Percentiles rank a stretch among this genome's conserved stretches.
phyloP scores from a whole-genome alignment of 352 stramenopile species.

The Phytophthora sp. region DNA sequence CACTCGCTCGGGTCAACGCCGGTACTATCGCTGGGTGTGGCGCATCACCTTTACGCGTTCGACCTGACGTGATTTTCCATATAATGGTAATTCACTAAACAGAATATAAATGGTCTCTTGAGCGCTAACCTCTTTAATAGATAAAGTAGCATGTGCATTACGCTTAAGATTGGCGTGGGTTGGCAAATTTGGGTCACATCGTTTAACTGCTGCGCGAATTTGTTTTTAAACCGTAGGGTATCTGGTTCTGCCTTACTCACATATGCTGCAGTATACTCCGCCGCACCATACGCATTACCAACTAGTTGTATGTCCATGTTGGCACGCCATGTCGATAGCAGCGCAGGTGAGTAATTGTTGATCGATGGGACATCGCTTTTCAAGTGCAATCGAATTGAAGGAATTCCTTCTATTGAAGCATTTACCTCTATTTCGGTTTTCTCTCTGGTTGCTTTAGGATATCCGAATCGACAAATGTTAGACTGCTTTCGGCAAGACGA shows the following conservation, averaged over 20 bases:
- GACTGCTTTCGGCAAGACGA: constrained; percentile 2
- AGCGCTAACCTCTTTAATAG: neutral
- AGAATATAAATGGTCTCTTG: constrained; percentile 3
- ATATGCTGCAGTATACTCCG: no score
- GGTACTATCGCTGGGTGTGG: neutral
- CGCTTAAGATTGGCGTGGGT: neutral
- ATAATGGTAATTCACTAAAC: neutral
- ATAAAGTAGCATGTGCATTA: neutral
- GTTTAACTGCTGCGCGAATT: constrained; percentile 15
- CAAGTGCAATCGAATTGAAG: neutral
- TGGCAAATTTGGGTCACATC: constrained; percentile 6
- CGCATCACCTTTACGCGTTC: neutral
- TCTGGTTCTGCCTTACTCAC: no score
- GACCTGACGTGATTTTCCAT: constrained; percentile 1
- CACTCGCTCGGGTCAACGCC: neutral
- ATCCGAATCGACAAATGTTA: constrained; percentile 10
- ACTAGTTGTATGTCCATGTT: constrained; percentile 36
- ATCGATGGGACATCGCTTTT: constrained; percentile 1
- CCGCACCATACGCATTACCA: no score
- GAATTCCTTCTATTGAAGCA: neutral
- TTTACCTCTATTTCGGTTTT: neutral
- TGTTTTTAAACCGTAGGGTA: no score
- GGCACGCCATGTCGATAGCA: constrained; percentile 8
- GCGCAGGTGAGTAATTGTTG: constrained; percentile 13
- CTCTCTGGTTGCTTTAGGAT: constrained; percentile 1